A percentile compares a stretch with the other conserved stretches of the same genome.
These are phyloP conservation scores for Dipodascopsis tothii DNA, from an alignment of 805 yeast genomes.

Conservation along the genomic window DNA sequence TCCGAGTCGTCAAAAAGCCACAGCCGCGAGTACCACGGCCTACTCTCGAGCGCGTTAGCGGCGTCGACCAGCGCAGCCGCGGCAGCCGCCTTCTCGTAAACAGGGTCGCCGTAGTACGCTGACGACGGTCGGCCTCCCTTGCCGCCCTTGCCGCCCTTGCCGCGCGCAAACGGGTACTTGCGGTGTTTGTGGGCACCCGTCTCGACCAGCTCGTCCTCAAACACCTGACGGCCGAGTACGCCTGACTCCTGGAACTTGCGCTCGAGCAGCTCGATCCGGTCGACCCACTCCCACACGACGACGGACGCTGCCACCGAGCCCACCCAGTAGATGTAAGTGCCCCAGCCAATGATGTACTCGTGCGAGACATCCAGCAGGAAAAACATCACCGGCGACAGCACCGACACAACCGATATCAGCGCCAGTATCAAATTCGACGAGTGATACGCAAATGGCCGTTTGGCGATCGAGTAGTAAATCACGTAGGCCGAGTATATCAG, in stretches of 20 bases:
- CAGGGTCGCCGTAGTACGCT: no score
- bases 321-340: constrained; percentile 42
- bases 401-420: constrained; percentile 36
- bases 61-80: no score
- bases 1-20: no score
- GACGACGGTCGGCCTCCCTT: no score
- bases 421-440: constrained; percentile 45
- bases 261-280: constrained; percentile 46
- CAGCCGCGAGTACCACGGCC: no score
- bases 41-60: no score
- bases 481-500: constrained; percentile 31
- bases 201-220: constrained; percentile 37
- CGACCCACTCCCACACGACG: constrained; percentile 61
- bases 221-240: constrained; percentile 55
- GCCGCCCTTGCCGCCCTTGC: no score
- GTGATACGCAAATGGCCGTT: constrained; percentile 42
- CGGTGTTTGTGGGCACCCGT: constrained; percentile 16
- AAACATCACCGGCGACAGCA: constrained; percentile 36
- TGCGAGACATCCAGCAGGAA: constrained; percentile 34
- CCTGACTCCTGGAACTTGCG: constrained; percentile 46
- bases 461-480: constrained; percentile 36
- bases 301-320: constrained; percentile 46
- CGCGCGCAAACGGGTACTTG: constrained; percentile 6
- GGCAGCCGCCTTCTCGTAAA: no score
- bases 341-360: constrained; percentile 42